Conservation (phyloP, 495 filamentous ascomycete species). For the Xylaria bambusicola region DNA sequence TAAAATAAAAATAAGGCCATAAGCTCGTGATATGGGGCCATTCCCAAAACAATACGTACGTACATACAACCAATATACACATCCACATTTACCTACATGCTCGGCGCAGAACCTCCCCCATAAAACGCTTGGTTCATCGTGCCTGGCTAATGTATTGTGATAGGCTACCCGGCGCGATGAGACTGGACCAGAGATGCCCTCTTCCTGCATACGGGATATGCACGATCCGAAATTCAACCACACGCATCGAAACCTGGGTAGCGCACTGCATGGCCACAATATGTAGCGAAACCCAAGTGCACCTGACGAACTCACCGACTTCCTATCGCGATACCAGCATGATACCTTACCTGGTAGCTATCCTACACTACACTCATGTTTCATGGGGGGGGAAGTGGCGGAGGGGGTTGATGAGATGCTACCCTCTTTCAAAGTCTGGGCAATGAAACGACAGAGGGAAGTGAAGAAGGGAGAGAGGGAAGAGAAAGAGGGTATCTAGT, state of each 20-base stretch:
- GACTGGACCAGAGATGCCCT: conserved; percentile 12
- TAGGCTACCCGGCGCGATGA: conserved; percentile 13
- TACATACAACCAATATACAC: too few relatives aligned
- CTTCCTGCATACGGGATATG: conserved; percentile 10
- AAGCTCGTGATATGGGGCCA: background rate
- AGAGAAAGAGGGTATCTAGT: background rate
- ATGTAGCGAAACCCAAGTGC: conserved; percentile 2
- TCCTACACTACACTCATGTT: too few relatives aligned
- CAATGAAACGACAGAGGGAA: background rate
- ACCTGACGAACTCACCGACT: conserved; percentile 15
- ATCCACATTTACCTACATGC: too few relatives aligned
- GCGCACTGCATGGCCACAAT: conserved; percentile 7
- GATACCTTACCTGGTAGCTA: background rate
- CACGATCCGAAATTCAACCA: conserved; percentile 15
- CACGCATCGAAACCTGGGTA: conserved; percentile 9
- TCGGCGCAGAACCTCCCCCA: background rate
- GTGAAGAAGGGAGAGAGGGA: background rate
- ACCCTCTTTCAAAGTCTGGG: background rate
- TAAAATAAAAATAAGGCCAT: background rate
- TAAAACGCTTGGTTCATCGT: conserved; percentile 1
- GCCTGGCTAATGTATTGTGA: conserved; percentile 16
- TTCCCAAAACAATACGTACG: too few relatives aligned
- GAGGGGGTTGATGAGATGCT: background rate
- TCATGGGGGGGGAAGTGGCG: background rate
- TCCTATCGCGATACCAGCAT: conserved; percentile 9